A percentile compares a stretch with the other conserved stretches of the same genome.
These are phyloP conservation scores for Botrytis paeoniae DNA, from an alignment of 2,329 filamentous ascomycete genomes.

Conservation along the genomic window DNA sequence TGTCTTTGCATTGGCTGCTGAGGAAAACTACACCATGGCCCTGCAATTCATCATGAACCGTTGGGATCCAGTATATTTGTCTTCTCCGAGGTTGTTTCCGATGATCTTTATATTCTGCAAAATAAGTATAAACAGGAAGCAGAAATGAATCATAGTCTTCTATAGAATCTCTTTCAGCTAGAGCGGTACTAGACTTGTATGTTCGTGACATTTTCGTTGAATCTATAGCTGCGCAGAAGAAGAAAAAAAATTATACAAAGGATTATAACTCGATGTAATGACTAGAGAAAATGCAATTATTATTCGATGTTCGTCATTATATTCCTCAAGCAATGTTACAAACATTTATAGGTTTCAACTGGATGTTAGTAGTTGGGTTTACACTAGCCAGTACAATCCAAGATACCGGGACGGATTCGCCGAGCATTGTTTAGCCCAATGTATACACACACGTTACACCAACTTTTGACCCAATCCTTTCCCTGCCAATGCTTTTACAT, in stretches of 20 bases:
- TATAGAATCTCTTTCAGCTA: neutral
- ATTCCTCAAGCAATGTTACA: neutral
- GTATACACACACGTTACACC: neutral
- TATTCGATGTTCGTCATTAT: neutral
- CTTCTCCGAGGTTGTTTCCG: neutral
- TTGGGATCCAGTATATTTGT: neutral
- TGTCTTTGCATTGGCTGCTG: neutral
- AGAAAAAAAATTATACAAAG: neutral
- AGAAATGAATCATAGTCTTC: neutral
- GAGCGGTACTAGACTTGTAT: neutral
- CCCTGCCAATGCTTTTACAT: neutral
- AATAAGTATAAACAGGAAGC: neutral
- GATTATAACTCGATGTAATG: neutral
- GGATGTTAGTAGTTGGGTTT: neutral
- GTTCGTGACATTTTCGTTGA: neutral
- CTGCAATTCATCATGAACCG: neutral
- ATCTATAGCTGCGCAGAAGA: neutral
- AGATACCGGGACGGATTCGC: neutral
- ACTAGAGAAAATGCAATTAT: neutral
- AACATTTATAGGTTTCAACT: neutral
- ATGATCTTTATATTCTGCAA: neutral
- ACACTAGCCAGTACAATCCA: neutral
- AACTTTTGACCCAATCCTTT: neutral
- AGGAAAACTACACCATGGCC: neutral
- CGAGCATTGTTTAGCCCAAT: neutral